phyloP scores from a whole-genome alignment of 371 early-diverging fungal genomes.

The Batrachochytrium dendrobatidis region DNA sequence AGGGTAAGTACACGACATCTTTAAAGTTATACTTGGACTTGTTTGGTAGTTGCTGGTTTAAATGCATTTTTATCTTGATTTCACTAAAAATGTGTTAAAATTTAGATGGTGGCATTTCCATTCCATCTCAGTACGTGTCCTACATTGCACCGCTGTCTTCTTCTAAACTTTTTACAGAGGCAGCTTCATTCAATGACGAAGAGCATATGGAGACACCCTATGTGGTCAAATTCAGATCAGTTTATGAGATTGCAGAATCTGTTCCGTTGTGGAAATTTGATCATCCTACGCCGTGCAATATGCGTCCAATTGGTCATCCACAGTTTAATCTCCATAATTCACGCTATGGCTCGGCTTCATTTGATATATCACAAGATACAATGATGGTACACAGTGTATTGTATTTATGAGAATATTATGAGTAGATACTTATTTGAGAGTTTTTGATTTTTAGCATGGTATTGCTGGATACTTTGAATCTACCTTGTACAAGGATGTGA shows the following conservation, averaged over 20 bases:
- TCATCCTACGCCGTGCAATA: conserved; percentile 50
- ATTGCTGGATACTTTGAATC: conserved; percentile 92
- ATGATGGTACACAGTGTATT: conserved; percentile 42
- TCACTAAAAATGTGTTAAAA: not conserved
- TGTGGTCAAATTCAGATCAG: conserved; percentile 83
- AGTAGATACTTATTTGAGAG: not conserved
- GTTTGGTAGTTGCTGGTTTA: not conserved
- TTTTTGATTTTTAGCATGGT: conserved; percentile 55
- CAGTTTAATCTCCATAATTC: conserved; percentile 66
- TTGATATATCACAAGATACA: conserved; percentile 42
- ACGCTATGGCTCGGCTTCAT: conserved; percentile 49
- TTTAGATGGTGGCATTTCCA: conserved; percentile 72
- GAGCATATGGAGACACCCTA: conserved; percentile 78
- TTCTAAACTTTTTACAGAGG: conserved; percentile 59
- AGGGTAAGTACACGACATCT: conserved; percentile 35
- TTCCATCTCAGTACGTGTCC: conserved; percentile 75
- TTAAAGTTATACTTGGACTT: not conserved
- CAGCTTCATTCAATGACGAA: conserved; percentile 55
- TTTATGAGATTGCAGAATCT: conserved; percentile 57
- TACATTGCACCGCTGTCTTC: conserved; percentile 83
- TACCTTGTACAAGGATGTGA: conserved; percentile 73
- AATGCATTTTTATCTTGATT: not conserved
- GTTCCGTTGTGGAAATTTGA: conserved; percentile 72
- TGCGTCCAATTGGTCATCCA: conserved; percentile 14
- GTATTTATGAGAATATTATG: not conserved